Evolutionary conservation across 2,329 filamentous ascomycete genomes (phyloP), one percentile per base, ranked within the genome.

Genomic region (Neonectria neomacrospora): DNA sequence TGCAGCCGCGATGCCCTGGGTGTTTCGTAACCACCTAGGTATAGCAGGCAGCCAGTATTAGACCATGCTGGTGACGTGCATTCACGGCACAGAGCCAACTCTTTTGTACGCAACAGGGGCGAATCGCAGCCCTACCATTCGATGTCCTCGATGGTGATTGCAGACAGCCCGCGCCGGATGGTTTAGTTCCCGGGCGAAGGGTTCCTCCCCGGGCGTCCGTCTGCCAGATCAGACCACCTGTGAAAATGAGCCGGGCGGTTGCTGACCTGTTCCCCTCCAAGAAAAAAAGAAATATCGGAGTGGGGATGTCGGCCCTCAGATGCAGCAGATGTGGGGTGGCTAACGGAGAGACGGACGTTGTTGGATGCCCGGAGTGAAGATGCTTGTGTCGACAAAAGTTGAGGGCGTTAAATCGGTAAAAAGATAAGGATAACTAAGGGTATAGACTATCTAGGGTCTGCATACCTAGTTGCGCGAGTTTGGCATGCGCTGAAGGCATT

Each of bases 211-310:
- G 22, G 32, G 30, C 16, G 10, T 30, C 26, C 39, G 26, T 39
- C 54, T 57, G 54, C 54, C 45, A 32, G 26, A 57, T 57, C 54
- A 57, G 54, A 44, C 54, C 54, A 57, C 20, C 11, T 42, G 23
- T 11, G 41, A 32, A 4, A 47, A 41, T 20, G 20, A 22, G 20
- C 18, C 44, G 54, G 54, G 54, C 34, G 30, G 53, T 37, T 10
- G 41, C 5, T 26, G 2, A 8, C 45, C 34, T 16, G 42, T 3
- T 28, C 28, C 26, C 47, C 26, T 30, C 28, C 45, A 18, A 37
- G 16, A 18, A 28, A 48, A 48, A 48, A 10, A 26, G 16, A 56
- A 56, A 30, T 22, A 14, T 28, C 26, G 42, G 41, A 34, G 54
- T 37, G 54, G 42, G 26, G 42, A 28, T 22, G n/a, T 23, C 28